A percentile compares a stretch with the other conserved stretches of the same genome.
phyloP scores from a whole-genome alignment of 495 filamentous ascomycete species.

The Pseudotulostoma volvatum region DNA sequence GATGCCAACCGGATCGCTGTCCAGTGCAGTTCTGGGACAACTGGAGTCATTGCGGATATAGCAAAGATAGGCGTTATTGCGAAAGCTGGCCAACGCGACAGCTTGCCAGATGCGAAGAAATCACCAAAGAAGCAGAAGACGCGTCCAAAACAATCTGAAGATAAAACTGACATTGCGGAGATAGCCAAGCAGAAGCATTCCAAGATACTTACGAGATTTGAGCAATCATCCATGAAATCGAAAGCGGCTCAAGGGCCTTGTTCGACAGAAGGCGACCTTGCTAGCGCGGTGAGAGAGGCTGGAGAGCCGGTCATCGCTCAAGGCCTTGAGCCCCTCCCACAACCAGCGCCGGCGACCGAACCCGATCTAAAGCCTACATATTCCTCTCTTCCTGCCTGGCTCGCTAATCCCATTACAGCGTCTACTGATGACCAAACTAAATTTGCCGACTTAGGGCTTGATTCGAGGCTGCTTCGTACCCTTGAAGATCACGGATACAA shows the following conservation, averaged over 20 bases:
- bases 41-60: slow-evolving; percentile 12
- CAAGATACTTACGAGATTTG: slow-evolving; percentile 29
- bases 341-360: slow-evolving; percentile 44
- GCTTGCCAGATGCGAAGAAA: not conserved
- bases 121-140: not conserved
- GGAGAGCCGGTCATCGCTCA: slow-evolving; percentile 36
- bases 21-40: slow-evolving; percentile 3
- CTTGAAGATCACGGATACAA: slow-evolving; percentile 50
- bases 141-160: not conserved
- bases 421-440: slow-evolving; percentile 36
- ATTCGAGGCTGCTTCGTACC: slow-evolving; percentile 37
- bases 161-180: slow-evolving; percentile 3
- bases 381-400: slow-evolving; percentile 44
- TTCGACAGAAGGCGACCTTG: slow-evolving; percentile 12
- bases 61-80: not conserved
- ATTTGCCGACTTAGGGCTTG: slow-evolving; percentile 46
- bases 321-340: slow-evolving; percentile 60
- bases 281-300: slow-evolving; percentile 8
- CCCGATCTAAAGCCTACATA: slow-evolving; percentile 29
- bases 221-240: slow-evolving; percentile 21
- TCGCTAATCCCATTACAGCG: slow-evolving; percentile 53
- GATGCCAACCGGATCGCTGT: slow-evolving; percentile 14
- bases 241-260: slow-evolving; percentile 12
- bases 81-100: not conserved
- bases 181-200: slow-evolving; percentile 18